Base-by-base conservation (phyloP, 2,329 filamentous ascomycete genomes). In the Claviceps sp. region DNA sequence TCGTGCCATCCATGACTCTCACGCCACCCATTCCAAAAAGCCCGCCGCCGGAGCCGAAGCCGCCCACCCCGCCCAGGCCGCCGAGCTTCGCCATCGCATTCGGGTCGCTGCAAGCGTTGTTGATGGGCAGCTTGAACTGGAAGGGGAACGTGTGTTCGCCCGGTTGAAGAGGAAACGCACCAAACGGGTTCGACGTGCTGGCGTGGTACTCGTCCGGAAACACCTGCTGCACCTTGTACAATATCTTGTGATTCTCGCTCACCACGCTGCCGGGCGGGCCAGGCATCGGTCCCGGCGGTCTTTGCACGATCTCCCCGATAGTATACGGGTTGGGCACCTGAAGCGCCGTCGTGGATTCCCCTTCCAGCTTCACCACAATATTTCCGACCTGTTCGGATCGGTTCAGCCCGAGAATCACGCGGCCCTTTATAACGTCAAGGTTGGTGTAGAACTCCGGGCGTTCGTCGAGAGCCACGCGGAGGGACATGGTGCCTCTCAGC, bases 301-400 rank as follows among this genome's bases (percentile, higher is more conserved):
- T 59, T 36, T 63, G 57, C 67, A 70, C 55, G 62, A 71, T 61
- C 62, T 68, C 64, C 67, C 70, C 59, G 29, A 11, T 11, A 23
- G 68, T 63, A 62, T 71, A 65, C 65, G 72, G 64, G 61, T 70
- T 58, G 59, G 78, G 68, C 55, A 78, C 64, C 67, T 71, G 64
- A 16, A 88, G 68, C 44, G 83, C 76, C 5, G 86, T 90, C 55
- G 76, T 77, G 47, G 82, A 82, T 68, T 93, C 86, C 58, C 87
- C 87, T 63, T 93, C 87, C 36, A 93, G 78, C 71, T 93, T 93
- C 61, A 91, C 86, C 39, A 88, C 74, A 56, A 93, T 82, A 50
- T 81, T 85, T 47, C 80, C 79, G 48, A 91, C 75, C 52, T 78
- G 74, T 64, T 91, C 86, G 50, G 85, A 70, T 56, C 83, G 84